Percentiles rank a stretch among this genome's conserved stretches.
Conservation (phyloP, 495 filamentous ascomycete genomes). For the Parathielavia hyrcaniae region DNA sequence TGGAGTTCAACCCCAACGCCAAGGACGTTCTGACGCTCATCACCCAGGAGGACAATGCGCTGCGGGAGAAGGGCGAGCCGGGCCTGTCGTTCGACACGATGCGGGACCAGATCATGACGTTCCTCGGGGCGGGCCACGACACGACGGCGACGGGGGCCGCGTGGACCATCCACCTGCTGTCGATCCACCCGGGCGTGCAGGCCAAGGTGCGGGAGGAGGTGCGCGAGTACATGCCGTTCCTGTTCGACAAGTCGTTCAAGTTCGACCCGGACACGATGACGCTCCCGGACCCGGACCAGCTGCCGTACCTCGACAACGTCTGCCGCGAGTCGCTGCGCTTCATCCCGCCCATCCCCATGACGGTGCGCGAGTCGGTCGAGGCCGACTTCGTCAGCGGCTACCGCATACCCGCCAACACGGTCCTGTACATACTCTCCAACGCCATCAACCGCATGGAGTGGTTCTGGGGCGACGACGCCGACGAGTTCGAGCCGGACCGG, state of each 20-base stretch:
- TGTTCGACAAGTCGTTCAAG: conserved; percentile 25
- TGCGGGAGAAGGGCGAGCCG: conserved; percentile 21
- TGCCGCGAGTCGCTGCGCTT: conserved; percentile 46
- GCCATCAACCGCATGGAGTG: conserved; percentile 35
- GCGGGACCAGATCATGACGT: conserved; percentile 47
- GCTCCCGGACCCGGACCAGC: conserved; percentile 24
- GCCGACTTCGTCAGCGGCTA: conserved; percentile 29
- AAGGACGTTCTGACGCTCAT: conserved; percentile 45
- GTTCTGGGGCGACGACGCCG: conserved; percentile 36
- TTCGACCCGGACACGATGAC: conserved; percentile 22
- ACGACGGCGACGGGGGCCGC: conserved; percentile 37
- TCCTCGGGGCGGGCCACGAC: conserved; percentile 39
- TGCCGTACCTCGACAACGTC: conserved; percentile 42
- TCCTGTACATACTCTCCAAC: conserved; percentile 35
- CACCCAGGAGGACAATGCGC: conserved; percentile 25
- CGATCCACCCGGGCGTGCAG: conserved; percentile 33
- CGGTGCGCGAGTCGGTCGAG: conserved; percentile 32
- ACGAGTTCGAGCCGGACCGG: conserved; percentile 37
- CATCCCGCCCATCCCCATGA: conserved; percentile 44
- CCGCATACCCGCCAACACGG: conserved; percentile 28
- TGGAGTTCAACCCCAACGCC: conserved; percentile 28
- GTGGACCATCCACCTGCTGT: conserved; percentile 34
- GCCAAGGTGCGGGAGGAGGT: conserved; percentile 33
- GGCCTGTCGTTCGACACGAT: conserved; percentile 40
- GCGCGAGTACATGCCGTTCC: conserved; percentile 37